Evolutionary conservation across 768 basidiomycete species (phyloP).

Genomic region (Phanerochaete sordida): DNA sequence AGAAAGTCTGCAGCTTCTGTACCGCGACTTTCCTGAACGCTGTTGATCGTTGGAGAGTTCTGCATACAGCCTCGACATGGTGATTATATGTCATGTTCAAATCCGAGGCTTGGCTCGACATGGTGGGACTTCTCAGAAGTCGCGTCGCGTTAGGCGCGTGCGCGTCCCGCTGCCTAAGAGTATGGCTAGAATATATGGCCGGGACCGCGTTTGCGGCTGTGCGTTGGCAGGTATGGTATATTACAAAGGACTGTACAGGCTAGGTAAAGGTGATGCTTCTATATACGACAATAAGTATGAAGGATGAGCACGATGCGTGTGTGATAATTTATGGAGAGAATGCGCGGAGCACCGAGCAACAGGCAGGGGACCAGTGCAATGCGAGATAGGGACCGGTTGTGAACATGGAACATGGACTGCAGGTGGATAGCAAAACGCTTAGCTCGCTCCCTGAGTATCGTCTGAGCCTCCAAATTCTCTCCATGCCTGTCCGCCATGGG

Average conservation of each 20-base stretch:
- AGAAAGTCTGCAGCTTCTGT: conserved; percentile 27
- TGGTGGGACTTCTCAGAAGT: too few species aligned
- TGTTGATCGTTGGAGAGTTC: not conserved
- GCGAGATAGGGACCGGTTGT: too few species aligned
- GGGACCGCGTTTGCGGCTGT: too few species aligned
- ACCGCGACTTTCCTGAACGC: conserved; percentile 1
- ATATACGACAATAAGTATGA: not conserved
- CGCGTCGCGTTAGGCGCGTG: too few species aligned
- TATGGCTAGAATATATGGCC: too few species aligned
- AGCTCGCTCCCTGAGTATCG: not conserved
- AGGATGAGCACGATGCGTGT: not conserved
- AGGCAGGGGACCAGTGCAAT: too few species aligned
- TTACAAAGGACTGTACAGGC: not conserved
- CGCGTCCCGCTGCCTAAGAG: too few species aligned
- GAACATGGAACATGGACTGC: too few species aligned
- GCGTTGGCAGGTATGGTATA: too few species aligned
- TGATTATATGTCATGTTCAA: not conserved
- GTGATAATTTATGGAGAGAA: not conserved
- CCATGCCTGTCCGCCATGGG: conserved; percentile 21
- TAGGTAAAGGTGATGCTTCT: not conserved
- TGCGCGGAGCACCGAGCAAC: too few species aligned
- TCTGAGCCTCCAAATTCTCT: conserved; percentile 10
- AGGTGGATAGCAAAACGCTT: not conserved
- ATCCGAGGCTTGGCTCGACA: not conserved
- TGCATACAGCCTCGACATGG: not conserved